phyloP scores from a whole-genome alignment of 1,284 basidiomycete genomes.

The Porodaedalea pini region DNA sequence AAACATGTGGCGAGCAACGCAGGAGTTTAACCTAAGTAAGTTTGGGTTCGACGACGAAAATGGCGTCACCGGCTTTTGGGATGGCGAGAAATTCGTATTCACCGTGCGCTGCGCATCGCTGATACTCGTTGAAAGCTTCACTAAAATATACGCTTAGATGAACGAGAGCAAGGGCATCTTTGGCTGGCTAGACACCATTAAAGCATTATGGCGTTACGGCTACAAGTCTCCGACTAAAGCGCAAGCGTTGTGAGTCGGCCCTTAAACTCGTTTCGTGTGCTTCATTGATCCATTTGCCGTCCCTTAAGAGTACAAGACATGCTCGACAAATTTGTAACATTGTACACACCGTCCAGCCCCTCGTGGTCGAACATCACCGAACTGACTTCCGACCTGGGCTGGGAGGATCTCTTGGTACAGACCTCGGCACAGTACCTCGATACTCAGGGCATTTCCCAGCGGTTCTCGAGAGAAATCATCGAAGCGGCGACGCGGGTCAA shows the following conservation, averaged over 20 bases:
- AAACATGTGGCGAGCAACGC: constrained; percentile 77
- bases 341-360: constrained; percentile 61
- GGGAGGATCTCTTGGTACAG: constrained; percentile 47
- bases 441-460: constrained; percentile 50
- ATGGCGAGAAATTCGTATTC: constrained; percentile 73
- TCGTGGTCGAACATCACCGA: constrained; percentile 63
- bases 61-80: constrained; percentile 70
- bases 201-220: constrained; percentile 81
- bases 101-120: constrained; percentile 41
- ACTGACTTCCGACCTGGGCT: constrained; percentile 53
- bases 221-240: constrained; percentile 60
- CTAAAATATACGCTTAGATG: constrained; percentile 30
- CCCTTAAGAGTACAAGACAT: constrained; percentile 52
- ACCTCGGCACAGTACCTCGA: constrained; percentile 61
- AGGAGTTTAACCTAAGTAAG: constrained; percentile 74
- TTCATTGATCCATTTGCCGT: background rate
- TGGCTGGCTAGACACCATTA: constrained; percentile 72
- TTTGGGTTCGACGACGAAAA: constrained; percentile 51
- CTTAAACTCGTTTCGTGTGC: background rate
- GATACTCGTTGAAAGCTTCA: constrained; percentile 24
- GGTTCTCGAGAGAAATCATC: constrained; percentile 75
- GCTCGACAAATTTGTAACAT: constrained; percentile 48
- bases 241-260: constrained; percentile 48
- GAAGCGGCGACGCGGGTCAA: constrained; percentile 87
- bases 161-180: constrained; percentile 44